Conservation (phyloP, 2,329 filamentous ascomycete species). For the Colletotrichum higginsianum region DNA sequence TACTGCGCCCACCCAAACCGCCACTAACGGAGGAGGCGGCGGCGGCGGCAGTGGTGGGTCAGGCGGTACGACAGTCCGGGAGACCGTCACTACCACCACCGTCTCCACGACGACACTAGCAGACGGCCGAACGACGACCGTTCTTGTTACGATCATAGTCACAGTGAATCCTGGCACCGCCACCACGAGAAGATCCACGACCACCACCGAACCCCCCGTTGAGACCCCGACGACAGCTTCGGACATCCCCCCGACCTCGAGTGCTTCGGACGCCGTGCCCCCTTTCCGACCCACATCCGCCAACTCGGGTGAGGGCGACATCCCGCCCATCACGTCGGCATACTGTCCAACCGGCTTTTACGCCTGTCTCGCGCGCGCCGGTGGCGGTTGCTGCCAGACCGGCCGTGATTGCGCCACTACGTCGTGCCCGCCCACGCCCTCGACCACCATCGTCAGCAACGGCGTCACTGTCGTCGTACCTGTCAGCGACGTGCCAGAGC, state of each 20-base stretch:
- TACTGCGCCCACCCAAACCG: conserved; percentile 44
- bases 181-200: conserved; percentile 53
- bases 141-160: conserved; percentile 58
- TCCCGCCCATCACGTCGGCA: conserved; percentile 15
- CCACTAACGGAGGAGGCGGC: conserved; percentile 13
- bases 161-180: conserved; percentile 51
- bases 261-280: conserved; percentile 57
- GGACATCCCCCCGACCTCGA: conserved; percentile 52
- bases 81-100: conserved; percentile 51
- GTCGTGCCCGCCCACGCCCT: conserved; percentile 76
- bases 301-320: conserved; percentile 51
- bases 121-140: conserved; percentile 54
- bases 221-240: conserved; percentile 56
- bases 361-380: conserved; percentile 86
- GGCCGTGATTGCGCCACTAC: conserved; percentile 87
- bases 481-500: conserved; percentile 61
- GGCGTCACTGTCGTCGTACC: conserved; percentile 81
- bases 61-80: conserved; percentile 53
- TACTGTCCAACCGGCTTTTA: conserved; percentile 93
- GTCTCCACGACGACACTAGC: conserved; percentile 48
- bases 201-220: conserved; percentile 52
- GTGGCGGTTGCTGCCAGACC: conserved; percentile 88
- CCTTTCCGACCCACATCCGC: conserved; percentile 64
- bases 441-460: conserved; percentile 76
- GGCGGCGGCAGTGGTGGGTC: conserved; percentile 1